phyloP scores from a whole-genome alignment of 176 grass and related monocot genomes.

The Pharus latifolius region DNA sequence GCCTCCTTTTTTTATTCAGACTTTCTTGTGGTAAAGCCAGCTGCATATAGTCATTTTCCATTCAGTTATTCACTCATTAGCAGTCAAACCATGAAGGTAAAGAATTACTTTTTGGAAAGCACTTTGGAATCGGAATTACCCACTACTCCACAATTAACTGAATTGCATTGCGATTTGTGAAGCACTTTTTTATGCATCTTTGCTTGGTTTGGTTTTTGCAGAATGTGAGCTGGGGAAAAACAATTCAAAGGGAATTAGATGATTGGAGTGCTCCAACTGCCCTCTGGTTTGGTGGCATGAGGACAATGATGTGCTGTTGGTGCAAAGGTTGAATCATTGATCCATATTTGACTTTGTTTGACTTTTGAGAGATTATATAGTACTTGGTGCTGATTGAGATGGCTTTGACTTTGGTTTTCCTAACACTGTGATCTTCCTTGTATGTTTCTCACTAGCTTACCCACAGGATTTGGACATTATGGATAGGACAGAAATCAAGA shows the following conservation, averaged over 20 bases:
- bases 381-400: constrained; percentile 6
- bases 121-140: too few relatives aligned
- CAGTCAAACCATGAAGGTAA: constrained; percentile 6
- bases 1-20: constrained; percentile 21
- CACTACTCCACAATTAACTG: too few relatives aligned
- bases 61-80: neutral
- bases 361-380: constrained; percentile 23
- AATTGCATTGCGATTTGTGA: too few relatives aligned
- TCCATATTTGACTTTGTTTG: constrained; percentile 39
- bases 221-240: neutral
- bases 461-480: constrained; percentile 5
- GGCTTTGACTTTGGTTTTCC: constrained; percentile 35
- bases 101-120: too few relatives aligned
- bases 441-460: constrained; percentile 28
- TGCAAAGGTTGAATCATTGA: constrained; percentile 32
- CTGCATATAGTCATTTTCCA: neutral
- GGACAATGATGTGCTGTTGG: constrained; percentile 14
- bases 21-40: constrained; percentile 10
- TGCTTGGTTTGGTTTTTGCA: too few relatives aligned
- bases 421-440: constrained; percentile 5
- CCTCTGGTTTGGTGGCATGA: constrained; percentile 1
- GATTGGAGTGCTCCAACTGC: neutral
- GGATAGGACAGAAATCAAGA: constrained; percentile 23
- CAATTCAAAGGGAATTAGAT: neutral
- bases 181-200: too few relatives aligned